Percentiles rank a stretch among this genome's conserved stretches.
Conservation (phyloP, 768 basidiomycete genomes). For the Lentinula guzmanii region DNA sequence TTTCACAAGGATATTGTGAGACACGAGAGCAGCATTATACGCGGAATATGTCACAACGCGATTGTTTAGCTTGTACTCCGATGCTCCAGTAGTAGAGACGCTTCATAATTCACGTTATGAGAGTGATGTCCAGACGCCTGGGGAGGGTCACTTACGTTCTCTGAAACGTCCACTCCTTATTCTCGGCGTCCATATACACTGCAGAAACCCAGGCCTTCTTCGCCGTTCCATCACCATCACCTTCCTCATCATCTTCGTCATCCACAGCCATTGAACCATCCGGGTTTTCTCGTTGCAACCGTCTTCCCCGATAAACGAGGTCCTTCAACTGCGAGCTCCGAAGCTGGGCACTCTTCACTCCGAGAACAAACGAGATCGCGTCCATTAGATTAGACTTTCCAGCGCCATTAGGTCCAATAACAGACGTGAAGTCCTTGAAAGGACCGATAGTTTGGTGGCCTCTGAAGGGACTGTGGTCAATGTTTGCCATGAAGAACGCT, state of each 20-base stretch:
- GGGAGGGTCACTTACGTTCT: constrained; percentile 63
- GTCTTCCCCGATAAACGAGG: constrained; percentile 87
- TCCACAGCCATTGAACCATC: constrained; percentile 39
- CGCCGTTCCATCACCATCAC: constrained; percentile 75
- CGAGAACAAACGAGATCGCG: constrained; percentile 97
- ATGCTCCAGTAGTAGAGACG: constrained; percentile 80
- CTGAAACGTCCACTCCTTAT: constrained; percentile 87
- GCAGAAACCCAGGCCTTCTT: constrained; percentile 96
- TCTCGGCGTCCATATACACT: constrained; percentile 70
- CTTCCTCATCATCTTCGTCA: constrained; percentile 43
- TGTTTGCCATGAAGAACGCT: not conserved
- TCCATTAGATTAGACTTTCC: constrained; percentile 99
- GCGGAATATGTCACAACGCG: constrained; percentile 77
- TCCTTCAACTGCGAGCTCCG: constrained; percentile 93
- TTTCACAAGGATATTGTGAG: constrained; percentile 95
- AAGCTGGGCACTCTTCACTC: constrained; percentile 90
- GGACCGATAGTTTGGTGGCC: constrained; percentile 86
- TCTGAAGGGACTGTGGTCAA: constrained; percentile 24
- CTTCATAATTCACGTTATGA: constrained; percentile 31
- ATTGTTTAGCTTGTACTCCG: constrained; percentile 86
- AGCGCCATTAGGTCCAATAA: constrained; percentile 98
- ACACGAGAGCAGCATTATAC: constrained; percentile 83
- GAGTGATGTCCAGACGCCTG: not conserved
- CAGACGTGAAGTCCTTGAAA: constrained; percentile 88
- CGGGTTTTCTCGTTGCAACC: constrained; percentile 48